These are phyloP conservation scores for Mycena alexandri DNA, from an alignment of 768 basidiomycete species.

Conservation along the genomic window DNA sequence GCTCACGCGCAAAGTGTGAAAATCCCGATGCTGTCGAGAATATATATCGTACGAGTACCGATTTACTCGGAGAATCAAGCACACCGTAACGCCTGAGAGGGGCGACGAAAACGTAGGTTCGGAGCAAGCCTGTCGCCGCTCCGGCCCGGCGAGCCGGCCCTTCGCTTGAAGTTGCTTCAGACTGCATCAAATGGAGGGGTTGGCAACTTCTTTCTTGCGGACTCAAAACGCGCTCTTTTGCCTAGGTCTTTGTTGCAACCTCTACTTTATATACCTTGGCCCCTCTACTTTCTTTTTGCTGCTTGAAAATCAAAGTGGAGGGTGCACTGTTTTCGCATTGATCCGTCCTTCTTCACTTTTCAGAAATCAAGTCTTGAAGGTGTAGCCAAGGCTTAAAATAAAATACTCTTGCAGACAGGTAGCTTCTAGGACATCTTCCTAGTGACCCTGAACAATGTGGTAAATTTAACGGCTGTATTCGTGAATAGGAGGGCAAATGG, in stretches of 20 bases:
- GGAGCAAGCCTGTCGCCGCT: too few relatives aligned
- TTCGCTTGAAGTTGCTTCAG: not conserved
- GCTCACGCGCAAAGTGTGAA: too few relatives aligned
- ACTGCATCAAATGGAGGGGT: not conserved
- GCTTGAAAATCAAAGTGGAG: not conserved
- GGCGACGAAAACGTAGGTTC: too few relatives aligned
- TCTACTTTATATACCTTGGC: not conserved
- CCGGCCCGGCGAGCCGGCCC: too few relatives aligned
- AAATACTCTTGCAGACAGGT: not conserved
- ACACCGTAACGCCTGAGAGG: too few relatives aligned
- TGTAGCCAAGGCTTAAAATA: not conserved
- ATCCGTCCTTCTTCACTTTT: slow-evolving; percentile 11
- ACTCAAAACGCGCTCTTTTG: not conserved
- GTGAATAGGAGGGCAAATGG: not conserved
- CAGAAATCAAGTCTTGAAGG: not conserved
- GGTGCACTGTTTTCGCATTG: not conserved
- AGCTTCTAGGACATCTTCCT: not conserved
- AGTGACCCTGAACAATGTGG: not conserved
- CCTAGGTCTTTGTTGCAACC: not conserved
- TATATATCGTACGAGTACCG: too few relatives aligned
- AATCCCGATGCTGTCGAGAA: too few relatives aligned
- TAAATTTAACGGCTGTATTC: not conserved
- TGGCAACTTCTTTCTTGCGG: not conserved
- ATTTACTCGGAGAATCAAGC: too few relatives aligned
- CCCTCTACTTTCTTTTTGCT: not conserved